These are phyloP conservation scores for Pueraria montana DNA, from an alignment of 306 rosid species.

Conservation along the genomic window DNA sequence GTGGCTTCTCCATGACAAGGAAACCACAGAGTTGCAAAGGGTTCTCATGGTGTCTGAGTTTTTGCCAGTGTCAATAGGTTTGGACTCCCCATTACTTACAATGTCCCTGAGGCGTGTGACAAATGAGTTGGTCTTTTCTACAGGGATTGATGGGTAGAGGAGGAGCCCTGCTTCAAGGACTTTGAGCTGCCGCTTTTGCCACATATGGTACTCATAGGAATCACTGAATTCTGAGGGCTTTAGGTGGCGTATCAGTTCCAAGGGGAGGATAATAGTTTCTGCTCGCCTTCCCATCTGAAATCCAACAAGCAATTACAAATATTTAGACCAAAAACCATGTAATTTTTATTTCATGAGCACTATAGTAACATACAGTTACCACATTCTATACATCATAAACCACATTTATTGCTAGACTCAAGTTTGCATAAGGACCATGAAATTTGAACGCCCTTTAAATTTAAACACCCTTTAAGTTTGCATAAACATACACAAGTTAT, in stretches of 20 bases:
- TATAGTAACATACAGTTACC: neutral
- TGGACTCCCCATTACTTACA: slow-evolving; percentile 54
- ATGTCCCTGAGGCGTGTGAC: slow-evolving; percentile 73
- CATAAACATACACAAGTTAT: neutral
- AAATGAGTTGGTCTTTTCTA: slow-evolving; percentile 70
- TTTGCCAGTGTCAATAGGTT: slow-evolving; percentile 74
- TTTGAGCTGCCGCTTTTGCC: slow-evolving; percentile 91
- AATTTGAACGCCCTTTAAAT: no score
- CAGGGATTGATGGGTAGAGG: slow-evolving; percentile 70
- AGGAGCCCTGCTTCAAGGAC: slow-evolving; percentile 87
- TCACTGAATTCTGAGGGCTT: slow-evolving; percentile 92
- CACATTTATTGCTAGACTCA: neutral
- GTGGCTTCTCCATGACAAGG: slow-evolving; percentile 75
- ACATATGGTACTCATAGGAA: slow-evolving; percentile 76
- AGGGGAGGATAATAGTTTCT: slow-evolving; percentile 85
- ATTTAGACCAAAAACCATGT: neutral
- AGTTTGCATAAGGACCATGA: no score
- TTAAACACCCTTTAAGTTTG: no score
- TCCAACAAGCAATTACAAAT: neutral
- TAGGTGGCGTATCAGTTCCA: slow-evolving; percentile 83
- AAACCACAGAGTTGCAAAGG: slow-evolving; percentile 81
- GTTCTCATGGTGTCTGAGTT: slow-evolving; percentile 90
- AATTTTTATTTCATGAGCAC: neutral
- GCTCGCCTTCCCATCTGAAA: slow-evolving; percentile 84
- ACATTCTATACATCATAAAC: neutral